Percentiles rank a stretch among this genome's conserved stretches.
phyloP scores from a whole-genome alignment of 352 stramenopile species.

The Globisporangium orthogonon region DNA sequence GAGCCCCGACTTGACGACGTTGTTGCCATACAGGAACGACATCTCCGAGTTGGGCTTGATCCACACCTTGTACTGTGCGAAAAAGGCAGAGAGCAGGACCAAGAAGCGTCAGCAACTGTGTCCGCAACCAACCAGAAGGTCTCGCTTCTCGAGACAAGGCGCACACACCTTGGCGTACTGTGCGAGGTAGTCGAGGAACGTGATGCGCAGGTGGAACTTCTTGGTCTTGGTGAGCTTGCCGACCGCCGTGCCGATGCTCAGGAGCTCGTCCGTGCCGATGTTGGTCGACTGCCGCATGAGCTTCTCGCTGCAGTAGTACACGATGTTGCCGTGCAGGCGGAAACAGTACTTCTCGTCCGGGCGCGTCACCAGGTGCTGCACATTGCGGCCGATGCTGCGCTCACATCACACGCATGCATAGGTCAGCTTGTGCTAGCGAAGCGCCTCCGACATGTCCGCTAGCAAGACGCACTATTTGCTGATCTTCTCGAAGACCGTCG shows the following conservation, averaged over 20 bases:
- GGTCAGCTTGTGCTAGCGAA: no score
- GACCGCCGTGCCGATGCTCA: slow-evolving; percentile 96
- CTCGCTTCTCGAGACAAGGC: slow-evolving; percentile 1
- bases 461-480: slow-evolving; percentile 89
- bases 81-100: not conserved
- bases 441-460: not conserved
- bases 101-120: not conserved
- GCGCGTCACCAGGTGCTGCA: slow-evolving; percentile 96
- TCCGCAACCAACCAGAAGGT: not conserved
- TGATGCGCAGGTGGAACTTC: slow-evolving; percentile 98
- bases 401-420: not conserved
- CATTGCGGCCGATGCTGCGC: slow-evolving; percentile 91
- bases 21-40: slow-evolving; percentile 99
- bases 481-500: slow-evolving; percentile 97
- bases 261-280: slow-evolving; percentile 91
- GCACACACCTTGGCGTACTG: slow-evolving; percentile 93
- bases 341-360: slow-evolving; percentile 98
- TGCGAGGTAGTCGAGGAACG: slow-evolving; percentile 96
- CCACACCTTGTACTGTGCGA: slow-evolving; percentile 97
- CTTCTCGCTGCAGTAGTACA: slow-evolving; percentile 97
- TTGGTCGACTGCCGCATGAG: slow-evolving; percentile 96
- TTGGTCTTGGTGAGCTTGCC: slow-evolving; percentile 99
- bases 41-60: slow-evolving; percentile 99
- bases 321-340: slow-evolving; percentile 94
- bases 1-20: slow-evolving; percentile 97